Base-by-base conservation (phyloP, 768 basidiomycete genomes). In the Hericium coralloides region DNA sequence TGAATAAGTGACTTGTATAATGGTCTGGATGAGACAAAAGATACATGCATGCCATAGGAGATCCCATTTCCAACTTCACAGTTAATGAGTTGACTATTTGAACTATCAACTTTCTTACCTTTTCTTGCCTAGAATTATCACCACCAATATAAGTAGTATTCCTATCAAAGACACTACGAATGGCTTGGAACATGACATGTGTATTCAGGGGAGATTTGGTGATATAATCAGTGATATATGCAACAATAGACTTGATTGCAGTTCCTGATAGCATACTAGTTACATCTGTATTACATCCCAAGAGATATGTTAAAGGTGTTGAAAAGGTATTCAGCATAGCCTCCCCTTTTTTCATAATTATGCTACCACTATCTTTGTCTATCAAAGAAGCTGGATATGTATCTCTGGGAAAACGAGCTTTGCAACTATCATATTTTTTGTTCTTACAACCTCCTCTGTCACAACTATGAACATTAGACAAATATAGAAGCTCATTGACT, bases 181-280 rank as follows among this genome's bases (percentile, higher is more conserved):
- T 59, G 8, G 68, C 56, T 0, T 74, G 66, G 64, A 77, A 76
- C 25, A 74, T 65, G 14, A 63, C 63, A 61, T 74, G 66, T 0
- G 71, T 74, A 47, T 76, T 78, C 12, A 79, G 57, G 1, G 62
- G 45, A 0, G 64, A 48, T 59, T 79, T 79, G 0, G 73, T 76
- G 0, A 78, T 67, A 60, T 79, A 79, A 38, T 79, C 74, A 4
- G 75, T 67, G 0, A 76, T 66, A 64, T 76, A 76, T 20, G 68
- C 62, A 0, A 75, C 57, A 2, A 74, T 65, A 15, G 72, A 67
- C 50, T 75, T 74, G 1, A 77, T 66, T 0, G 70, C 64, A 2
- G 75, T 76, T 0, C 75, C 75, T n/a, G 72, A 75, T 15, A 70
- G 51, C 1, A 76, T 51, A 55, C 69, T 69, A 0, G 73, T 72